phyloP scores from a whole-genome alignment of 345 rosid species.

The Populus tremula region DNA sequence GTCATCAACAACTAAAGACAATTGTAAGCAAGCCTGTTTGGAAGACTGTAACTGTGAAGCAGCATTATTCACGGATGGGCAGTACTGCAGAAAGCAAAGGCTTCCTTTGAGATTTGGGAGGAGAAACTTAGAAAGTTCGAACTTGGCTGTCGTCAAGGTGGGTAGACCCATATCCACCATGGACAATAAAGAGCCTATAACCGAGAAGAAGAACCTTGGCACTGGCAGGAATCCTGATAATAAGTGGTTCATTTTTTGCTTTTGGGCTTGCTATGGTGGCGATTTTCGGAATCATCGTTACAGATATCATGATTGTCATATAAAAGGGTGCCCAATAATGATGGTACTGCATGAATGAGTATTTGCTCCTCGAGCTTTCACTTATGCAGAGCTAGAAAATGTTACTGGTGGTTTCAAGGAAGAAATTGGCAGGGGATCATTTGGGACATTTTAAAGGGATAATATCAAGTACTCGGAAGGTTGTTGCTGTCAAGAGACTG shows the following conservation, averaged over 20 bases:
- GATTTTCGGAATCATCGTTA: constrained; percentile 5
- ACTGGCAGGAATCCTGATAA: not conserved
- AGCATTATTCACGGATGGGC: constrained; percentile 1
- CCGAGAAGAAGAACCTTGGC: not conserved
- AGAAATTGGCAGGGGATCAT: constrained; percentile 35
- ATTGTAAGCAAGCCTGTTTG: constrained; percentile 20
- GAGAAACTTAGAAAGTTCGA: not conserved
- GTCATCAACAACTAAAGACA: not conserved
- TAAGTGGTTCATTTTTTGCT: not conserved
- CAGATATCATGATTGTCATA: constrained; percentile 11
- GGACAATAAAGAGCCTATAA: not conserved
- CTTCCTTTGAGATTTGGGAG: constrained; percentile 34
- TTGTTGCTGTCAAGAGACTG: constrained; percentile 30
- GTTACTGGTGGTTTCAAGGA: constrained; percentile 25
- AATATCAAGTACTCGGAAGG: not conserved
- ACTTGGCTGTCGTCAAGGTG: constrained; percentile 22
- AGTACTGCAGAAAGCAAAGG: constrained; percentile 19
- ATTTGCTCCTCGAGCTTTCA: constrained; percentile 16
- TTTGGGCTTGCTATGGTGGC: not conserved
- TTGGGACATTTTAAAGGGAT: constrained; percentile 28
- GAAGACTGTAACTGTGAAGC: constrained; percentile 34
- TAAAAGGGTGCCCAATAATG: not conserved
- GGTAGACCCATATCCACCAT: not conserved
- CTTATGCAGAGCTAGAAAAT: constrained; percentile 16
- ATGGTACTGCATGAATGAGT: not conserved